Percentiles rank a stretch among this genome's conserved stretches.
These are phyloP conservation scores for Amphibolis antarctica DNA, from an alignment of 106 monocot species.

Conservation along the genomic window DNA sequence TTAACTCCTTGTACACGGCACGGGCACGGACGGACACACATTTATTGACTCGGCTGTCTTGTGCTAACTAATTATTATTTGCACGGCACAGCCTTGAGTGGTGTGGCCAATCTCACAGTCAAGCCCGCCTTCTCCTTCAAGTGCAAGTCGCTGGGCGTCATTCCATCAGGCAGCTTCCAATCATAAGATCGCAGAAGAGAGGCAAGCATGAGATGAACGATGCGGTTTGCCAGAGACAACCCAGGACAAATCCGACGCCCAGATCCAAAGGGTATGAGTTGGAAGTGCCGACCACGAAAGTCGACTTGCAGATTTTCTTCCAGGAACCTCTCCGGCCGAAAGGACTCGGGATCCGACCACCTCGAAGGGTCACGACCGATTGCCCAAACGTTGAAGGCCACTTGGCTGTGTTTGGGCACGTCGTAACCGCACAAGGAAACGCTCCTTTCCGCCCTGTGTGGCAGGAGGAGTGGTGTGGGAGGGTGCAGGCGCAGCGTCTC, in stretches of 20 bases:
- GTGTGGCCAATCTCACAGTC: conserved; percentile 12
- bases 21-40: too few species aligned
- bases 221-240: conserved; percentile 16
- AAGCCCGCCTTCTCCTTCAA: conserved; percentile 36
- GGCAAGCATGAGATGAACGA: conserved; percentile 20
- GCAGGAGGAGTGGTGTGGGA: conserved; percentile 20
- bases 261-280: conserved; percentile 24
- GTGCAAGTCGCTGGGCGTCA: conserved; percentile 11
- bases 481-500: conserved; percentile 22
- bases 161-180: conserved; percentile 14
- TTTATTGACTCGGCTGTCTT: too few species aligned
- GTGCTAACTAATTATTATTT: neutral
- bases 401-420: conserved; percentile 10
- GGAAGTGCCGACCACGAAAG: conserved; percentile 21
- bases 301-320: conserved; percentile 11
- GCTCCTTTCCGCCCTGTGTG: conserved; percentile 7
- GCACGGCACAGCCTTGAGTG: conserved; percentile 13
- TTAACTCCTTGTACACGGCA: neutral
- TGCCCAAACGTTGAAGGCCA: conserved; percentile 20
- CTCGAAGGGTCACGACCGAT: conserved; percentile 4
- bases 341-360: conserved; percentile 14
- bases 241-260: conserved; percentile 31
- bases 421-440: conserved; percentile 9
- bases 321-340: conserved; percentile 17
- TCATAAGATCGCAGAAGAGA: conserved; percentile 21